Base-by-base conservation (phyloP, 2,329 filamentous ascomycete species). In the Remersonia thermophila region DNA sequence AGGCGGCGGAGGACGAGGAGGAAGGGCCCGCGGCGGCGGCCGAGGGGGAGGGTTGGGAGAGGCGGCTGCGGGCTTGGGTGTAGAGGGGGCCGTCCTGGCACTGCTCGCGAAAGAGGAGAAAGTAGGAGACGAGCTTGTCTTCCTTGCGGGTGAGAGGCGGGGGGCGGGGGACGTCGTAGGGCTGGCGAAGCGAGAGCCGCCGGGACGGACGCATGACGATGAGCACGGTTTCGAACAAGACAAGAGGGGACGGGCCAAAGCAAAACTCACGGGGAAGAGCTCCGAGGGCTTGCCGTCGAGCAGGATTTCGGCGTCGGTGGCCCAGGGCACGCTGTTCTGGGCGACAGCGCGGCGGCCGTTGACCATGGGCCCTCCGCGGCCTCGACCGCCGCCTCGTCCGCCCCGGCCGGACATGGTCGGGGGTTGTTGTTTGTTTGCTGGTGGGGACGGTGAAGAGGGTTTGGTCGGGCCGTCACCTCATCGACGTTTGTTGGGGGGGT, bases 281-380 rank as follows among this genome's bases (percentile, higher is more conserved):
- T 76, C 71, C n/a, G 68, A 69, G 6, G 72, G 72, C 23, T 67
- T 61, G 35, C 65, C 65, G 51, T 73, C 69, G 9, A 62, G 52
- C 15, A 57, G 53, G 36, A 63, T 53, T 27, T 55, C 57, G 7
- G 69, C 65, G 44, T 75, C 71, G 44, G 72, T 68, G 28, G 64
- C 64, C 66, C 70, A 74, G 0, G 70, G 65, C 37, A 71, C 60
- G 18, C 63, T 61, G 9, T 49, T 47, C 18, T 62, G 63, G 13
- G 62, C 54, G 32, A 65, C 61, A 30, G 58, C 60, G 35, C 65
- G 52, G n/a, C 60, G 58, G 32, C 66, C 65, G 36, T 43, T 45
- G 9, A 27, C 36, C 66, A 65, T 40, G 65, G 60, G 28, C 61
- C 65, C 41, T 3, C 46, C 46, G 23, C 44, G 42, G 5, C 48